These are phyloP conservation scores for Candida broadrunensis DNA, from an alignment of 805 yeast species.

Conservation along the genomic window DNA sequence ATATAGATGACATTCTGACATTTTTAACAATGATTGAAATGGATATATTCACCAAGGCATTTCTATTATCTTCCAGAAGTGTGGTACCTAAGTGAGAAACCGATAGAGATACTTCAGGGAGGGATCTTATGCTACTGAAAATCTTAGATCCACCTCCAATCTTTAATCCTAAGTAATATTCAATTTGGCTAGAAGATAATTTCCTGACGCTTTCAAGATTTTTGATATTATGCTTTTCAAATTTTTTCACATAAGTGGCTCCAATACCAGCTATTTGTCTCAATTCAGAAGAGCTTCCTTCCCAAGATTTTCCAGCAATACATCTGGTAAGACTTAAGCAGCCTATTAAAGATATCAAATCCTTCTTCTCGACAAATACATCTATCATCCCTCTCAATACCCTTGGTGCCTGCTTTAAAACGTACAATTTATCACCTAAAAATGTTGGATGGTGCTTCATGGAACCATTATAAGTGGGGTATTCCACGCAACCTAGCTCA, in stretches of 20 bases:
- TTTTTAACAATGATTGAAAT: constrained; percentile 1
- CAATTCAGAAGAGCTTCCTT: constrained; percentile 41
- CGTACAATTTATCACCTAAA: constrained; percentile 41
- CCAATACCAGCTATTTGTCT: constrained; percentile 50
- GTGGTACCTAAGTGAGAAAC: not conserved
- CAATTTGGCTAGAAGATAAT: constrained; percentile 32
- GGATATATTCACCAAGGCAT: not conserved
- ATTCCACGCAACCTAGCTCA: constrained; percentile 50
- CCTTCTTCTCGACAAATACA: constrained; percentile 37
- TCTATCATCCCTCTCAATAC: constrained; percentile 45
- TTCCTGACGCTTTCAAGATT: constrained; percentile 25
- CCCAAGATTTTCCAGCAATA: constrained; percentile 49
- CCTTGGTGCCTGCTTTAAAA: constrained; percentile 42
- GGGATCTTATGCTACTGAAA: constrained; percentile 21
- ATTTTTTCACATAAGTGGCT: constrained; percentile 33
- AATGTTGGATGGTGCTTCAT: constrained; percentile 35
- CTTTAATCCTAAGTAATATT: constrained; percentile 36
- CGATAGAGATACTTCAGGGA: constrained; percentile 32
- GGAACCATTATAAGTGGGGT: constrained; percentile 42
- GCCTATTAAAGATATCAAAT: constrained; percentile 38
- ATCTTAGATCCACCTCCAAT: constrained; percentile 41
- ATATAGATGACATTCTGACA: constrained; percentile 12
- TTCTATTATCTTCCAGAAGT: not conserved
- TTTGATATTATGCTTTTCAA: constrained; percentile 31
- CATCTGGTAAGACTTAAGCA: constrained; percentile 38